phyloP scores from a whole-genome alignment of 208 protist species.

The Naegleria lovaniensis region DNA sequence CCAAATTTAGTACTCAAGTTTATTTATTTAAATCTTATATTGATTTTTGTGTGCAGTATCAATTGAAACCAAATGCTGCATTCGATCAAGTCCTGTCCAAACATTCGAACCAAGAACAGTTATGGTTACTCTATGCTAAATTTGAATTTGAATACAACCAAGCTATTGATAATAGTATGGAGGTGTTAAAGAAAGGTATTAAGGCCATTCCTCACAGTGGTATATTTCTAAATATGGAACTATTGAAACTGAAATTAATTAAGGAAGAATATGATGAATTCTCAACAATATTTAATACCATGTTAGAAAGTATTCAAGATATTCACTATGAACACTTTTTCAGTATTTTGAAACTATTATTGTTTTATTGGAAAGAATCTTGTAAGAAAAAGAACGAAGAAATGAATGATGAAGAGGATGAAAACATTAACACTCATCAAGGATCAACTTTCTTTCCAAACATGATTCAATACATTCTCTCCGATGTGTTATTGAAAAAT shows the following conservation, averaged over 20 bases:
- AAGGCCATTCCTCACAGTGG: neutral
- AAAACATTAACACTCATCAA: neutral
- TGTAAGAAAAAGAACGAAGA: neutral
- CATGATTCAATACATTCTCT: neutral
- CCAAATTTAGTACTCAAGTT: neutral
- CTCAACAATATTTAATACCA: neutral
- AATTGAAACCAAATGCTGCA: neutral
- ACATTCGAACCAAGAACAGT: neutral
- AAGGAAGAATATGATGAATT: neutral
- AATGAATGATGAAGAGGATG: neutral
- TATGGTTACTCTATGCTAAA: neutral
- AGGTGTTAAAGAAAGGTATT: neutral
- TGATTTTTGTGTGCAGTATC: neutral
- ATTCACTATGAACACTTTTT: neutral
- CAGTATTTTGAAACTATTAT: neutral
- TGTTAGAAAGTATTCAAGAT: neutral
- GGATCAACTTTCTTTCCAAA: neutral
- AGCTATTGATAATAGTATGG: neutral
- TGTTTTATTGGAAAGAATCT: neutral
- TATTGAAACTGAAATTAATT: neutral
- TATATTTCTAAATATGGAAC: neutral
- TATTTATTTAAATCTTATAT: neutral
- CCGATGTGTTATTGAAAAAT: neutral
- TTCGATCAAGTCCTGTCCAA: neutral
- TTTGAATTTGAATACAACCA: conserved; percentile 12